A percentile compares a stretch with the other conserved stretches of the same genome.
Conservation (phyloP, 352 stramenopile species). For the Globisporangium solare region DNA sequence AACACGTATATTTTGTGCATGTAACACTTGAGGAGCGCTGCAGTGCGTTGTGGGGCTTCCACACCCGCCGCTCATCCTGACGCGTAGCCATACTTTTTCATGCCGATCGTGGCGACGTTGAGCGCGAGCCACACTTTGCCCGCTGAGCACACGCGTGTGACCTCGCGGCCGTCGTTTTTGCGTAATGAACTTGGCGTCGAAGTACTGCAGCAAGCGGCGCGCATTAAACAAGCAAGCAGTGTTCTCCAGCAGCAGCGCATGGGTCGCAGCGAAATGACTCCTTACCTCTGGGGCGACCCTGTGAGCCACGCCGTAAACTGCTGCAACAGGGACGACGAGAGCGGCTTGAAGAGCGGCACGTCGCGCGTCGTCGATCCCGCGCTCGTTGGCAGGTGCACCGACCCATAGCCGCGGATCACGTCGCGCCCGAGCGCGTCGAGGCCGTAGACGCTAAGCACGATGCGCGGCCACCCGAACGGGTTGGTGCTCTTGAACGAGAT, state of each 20-base stretch:
- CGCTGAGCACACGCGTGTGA: slow-evolving; percentile 56
- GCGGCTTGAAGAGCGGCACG: slow-evolving; percentile 85
- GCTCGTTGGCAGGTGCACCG: slow-evolving; percentile 71
- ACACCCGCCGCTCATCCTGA: background rate
- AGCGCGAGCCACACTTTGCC: slow-evolving; percentile 49
- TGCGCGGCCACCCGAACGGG: slow-evolving; percentile 91
- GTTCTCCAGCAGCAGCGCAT: too few species aligned
- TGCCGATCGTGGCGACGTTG: slow-evolving; percentile 61
- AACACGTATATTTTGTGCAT: too few species aligned
- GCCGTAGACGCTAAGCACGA: slow-evolving; percentile 86
- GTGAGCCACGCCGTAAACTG: slow-evolving; percentile 87
- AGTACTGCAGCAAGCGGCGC: slow-evolving; percentile 55
- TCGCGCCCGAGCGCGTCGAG: slow-evolving; percentile 90
- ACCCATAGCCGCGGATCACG: slow-evolving; percentile 90
- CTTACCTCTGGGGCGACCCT: slow-evolving; percentile 77
- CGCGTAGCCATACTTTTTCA: slow-evolving; percentile 49
- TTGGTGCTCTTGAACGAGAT: slow-evolving; percentile 96
- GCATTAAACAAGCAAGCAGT: too few species aligned
- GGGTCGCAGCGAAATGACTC: too few species aligned
- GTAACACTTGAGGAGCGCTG: too few species aligned
- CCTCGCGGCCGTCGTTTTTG: slow-evolving; percentile 66
- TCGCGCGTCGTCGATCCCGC: slow-evolving; percentile 55
- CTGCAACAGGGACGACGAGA: slow-evolving; percentile 82
- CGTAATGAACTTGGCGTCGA: slow-evolving; percentile 75
- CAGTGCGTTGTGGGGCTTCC: too few species aligned